A percentile compares a stretch with the other conserved stretches of the same genome.
phyloP scores from a whole-genome alignment of 495 filamentous ascomycete genomes.

The Talaromyces borbonicus region DNA sequence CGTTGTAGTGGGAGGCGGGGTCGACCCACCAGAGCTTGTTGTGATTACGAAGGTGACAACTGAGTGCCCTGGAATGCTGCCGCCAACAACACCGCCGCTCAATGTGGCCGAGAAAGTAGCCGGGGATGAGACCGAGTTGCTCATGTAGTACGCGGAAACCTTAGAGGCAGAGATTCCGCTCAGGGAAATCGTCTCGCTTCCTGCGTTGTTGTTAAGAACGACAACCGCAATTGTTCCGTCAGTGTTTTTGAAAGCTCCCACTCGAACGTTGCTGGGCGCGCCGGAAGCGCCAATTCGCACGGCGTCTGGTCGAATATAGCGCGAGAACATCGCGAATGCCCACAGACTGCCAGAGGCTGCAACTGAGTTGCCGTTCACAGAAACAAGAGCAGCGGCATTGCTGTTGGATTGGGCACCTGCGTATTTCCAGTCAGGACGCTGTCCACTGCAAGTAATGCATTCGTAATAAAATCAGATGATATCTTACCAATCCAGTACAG shows the following conservation, averaged over 20 bases:
- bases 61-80: neutral
- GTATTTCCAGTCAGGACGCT: neutral
- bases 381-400: conserved; percentile 2
- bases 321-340: conserved; percentile 39
- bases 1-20: neutral
- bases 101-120: neutral
- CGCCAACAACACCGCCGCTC: neutral
- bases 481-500: conserved; percentile 41
- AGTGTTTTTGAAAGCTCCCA: conserved; percentile 36
- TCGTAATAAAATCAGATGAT: neutral
- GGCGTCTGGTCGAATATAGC: conserved; percentile 35
- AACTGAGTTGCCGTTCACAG: neutral
- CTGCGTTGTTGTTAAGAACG: conserved; percentile 30
- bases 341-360: conserved; percentile 19
- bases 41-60: neutral
- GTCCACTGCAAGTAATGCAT: neutral
- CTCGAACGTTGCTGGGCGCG: conserved; percentile 18
- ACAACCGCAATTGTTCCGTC: conserved; percentile 33
- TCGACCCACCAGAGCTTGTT: too few species aligned
- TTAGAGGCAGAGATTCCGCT: neutral
- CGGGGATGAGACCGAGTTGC: neutral
- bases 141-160: neutral
- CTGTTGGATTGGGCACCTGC: conserved; percentile 3
- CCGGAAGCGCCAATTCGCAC: conserved; percentile 27
- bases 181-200: neutral